A percentile compares a stretch with the other conserved stretches of the same genome.
These are phyloP conservation scores for Talaromyces funiculosus DNA, from an alignment of 2,329 filamentous ascomycete species.

Conservation along the genomic window DNA sequence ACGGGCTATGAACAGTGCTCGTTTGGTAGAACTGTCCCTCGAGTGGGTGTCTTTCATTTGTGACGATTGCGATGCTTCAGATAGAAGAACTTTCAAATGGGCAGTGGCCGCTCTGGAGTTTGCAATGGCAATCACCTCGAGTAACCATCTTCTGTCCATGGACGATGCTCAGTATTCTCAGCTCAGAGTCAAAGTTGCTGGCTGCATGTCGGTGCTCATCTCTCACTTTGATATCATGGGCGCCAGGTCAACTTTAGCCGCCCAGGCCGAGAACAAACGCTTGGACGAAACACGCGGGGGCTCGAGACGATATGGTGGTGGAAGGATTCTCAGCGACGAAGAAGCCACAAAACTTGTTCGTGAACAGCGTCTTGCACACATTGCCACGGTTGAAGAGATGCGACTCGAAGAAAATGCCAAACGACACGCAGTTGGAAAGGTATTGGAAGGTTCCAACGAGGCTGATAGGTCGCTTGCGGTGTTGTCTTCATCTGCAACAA, in stretches of 20 bases:
- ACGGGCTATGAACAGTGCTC: constrained; percentile 94
- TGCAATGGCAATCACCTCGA: constrained; percentile 93
- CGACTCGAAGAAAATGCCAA: constrained; percentile 77
- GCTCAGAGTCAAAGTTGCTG: constrained; percentile 81
- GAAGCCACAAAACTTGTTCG: constrained; percentile 71
- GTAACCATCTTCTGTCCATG: constrained; percentile 85
- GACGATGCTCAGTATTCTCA: constrained; percentile 80
- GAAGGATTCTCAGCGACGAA: constrained; percentile 69
- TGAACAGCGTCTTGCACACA: constrained; percentile 66
- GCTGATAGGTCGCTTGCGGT: constrained; percentile 92
- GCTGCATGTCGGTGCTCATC: constrained; percentile 95
- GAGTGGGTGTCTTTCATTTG: constrained; percentile 99
- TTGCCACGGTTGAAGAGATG: constrained; percentile 70
- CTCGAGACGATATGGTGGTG: constrained; percentile 71
- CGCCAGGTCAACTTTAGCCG: constrained; percentile 84
- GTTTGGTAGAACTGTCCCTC: constrained; percentile 83
- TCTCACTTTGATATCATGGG: constrained; percentile 99
- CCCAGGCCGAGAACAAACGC: constrained; percentile 86
- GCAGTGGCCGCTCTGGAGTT: constrained; percentile 93
- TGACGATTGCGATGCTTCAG: constrained; percentile 89
- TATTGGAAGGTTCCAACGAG: constrained; percentile 91
- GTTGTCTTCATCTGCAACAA: constrained; percentile 87
- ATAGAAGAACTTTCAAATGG: constrained; percentile 96
- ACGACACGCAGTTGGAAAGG: constrained; percentile 78
- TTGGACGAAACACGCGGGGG: constrained; percentile 74